These are phyloP conservation scores for Acidiella bohemica DNA, from an alignment of 495 filamentous ascomycete species.

Conservation along the genomic window DNA sequence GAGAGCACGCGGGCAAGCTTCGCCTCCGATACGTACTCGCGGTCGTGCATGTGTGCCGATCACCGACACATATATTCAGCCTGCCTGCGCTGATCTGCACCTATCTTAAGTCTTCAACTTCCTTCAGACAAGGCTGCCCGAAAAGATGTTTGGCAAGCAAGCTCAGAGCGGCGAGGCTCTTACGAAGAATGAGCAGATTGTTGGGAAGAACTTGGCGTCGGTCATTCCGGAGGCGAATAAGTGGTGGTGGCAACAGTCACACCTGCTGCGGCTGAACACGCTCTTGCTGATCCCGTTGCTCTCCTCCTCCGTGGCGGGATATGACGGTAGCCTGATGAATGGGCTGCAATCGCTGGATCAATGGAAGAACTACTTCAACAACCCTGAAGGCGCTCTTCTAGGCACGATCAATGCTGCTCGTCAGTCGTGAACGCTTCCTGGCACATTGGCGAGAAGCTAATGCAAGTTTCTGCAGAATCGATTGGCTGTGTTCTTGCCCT, in stretches of 20 bases:
- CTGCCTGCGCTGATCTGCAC: background rate
- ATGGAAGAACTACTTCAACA: constrained; percentile 34
- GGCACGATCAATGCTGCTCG: background rate
- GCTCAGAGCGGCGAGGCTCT: too few relatives aligned
- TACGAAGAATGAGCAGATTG: constrained; percentile 16
- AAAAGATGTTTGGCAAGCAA: too few relatives aligned
- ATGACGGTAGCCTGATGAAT: constrained; percentile 25
- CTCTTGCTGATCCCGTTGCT: constrained; percentile 31
- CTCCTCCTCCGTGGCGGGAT: constrained; percentile 30
- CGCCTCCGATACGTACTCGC: too few relatives aligned
- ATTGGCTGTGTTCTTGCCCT: constrained; percentile 13
- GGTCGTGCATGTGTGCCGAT: too few relatives aligned
- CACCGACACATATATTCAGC: background rate
- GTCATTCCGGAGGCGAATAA: constrained; percentile 27
- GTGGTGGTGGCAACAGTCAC: constrained; percentile 26
- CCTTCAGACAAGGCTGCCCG: background rate
- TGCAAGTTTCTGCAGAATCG: constrained; percentile 10
- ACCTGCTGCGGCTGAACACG: constrained; percentile 32
- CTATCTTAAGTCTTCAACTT: background rate
- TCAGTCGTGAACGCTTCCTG: too few relatives aligned
- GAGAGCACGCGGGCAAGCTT: background rate
- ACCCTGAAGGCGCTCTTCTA: constrained; percentile 24
- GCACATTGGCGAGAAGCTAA: too few relatives aligned
- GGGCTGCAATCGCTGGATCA: constrained; percentile 36
- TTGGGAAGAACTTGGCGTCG: constrained; percentile 9